These are phyloP conservation scores for Wickerhamomyces bisporus DNA, from an alignment of 805 yeast species.

Conservation along the genomic window DNA sequence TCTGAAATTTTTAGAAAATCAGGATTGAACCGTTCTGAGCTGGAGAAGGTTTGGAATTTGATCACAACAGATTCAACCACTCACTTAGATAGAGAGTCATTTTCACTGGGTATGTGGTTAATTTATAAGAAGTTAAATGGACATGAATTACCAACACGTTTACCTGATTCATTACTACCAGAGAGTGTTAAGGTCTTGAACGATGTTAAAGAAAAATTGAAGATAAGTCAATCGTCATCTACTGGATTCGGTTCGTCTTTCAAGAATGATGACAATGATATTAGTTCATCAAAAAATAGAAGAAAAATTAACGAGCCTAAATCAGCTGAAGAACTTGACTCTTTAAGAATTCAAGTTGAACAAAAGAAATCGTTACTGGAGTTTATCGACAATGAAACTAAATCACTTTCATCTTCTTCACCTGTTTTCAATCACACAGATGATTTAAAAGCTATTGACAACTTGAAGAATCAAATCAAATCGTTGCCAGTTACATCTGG, in stretches of 20 bases:
- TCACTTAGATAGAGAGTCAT: conserved; percentile 80
- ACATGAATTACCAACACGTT: conserved; percentile 68
- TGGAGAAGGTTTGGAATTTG: conserved; percentile 88
- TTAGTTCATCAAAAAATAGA: conserved; percentile 59
- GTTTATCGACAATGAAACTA: conserved; percentile 60
- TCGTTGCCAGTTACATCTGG: conserved; percentile 35
- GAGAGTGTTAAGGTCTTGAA: conserved; percentile 75
- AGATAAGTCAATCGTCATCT: conserved; percentile 11
- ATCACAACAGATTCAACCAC: conserved; percentile 83
- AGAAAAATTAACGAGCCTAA: conserved; percentile 28
- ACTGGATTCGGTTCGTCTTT: conserved; percentile 39
- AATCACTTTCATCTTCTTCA: conserved; percentile 4
- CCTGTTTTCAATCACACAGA: conserved; percentile 28
- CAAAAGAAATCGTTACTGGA: conserved; percentile 69
- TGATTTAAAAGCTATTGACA: conserved; percentile 53
- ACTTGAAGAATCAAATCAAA: conserved; percentile 55
- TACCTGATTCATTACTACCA: conserved; percentile 89
- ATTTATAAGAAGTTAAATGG: conserved; percentile 90
- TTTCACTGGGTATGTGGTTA: conserved; percentile 95
- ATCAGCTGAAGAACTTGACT: conserved; percentile 30
- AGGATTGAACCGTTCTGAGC: conserved; percentile 78
- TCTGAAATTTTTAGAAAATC: conserved; percentile 86
- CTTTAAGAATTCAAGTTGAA: conserved; percentile 57
- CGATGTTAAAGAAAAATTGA: conserved; percentile 56
- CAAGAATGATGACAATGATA: conserved; percentile 70